These are phyloP conservation scores for Eucalyptus curtisii DNA, from an alignment of 345 rosid genomes.

Conservation along the genomic window DNA sequence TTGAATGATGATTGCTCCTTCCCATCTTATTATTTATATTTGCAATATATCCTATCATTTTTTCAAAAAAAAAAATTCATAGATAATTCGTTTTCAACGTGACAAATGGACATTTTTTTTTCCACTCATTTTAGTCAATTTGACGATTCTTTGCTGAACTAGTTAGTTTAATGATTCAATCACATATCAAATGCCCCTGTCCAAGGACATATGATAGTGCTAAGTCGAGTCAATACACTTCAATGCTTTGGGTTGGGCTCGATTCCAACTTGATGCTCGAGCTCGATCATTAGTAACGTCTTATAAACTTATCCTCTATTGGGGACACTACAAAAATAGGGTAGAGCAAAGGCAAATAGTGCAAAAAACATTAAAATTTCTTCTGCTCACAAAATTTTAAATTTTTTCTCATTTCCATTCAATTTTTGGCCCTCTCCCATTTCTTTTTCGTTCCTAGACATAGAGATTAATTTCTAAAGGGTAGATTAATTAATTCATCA, in stretches of 20 bases:
- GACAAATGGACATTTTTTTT: neutral
- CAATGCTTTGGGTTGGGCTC: neutral
- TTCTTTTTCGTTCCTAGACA: neutral
- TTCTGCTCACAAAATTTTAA: neutral
- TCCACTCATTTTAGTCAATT: neutral
- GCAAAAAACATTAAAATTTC: neutral
- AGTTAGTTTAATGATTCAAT: neutral
- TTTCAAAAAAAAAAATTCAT: accelerated
- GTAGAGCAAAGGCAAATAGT: neutral
- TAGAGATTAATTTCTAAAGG: neutral
- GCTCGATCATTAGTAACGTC: neutral
- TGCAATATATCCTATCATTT: neutral
- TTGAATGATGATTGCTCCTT: neutral
- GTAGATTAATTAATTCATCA: neutral
- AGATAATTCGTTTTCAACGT: neutral
- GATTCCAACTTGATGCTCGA: neutral
- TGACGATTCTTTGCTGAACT: neutral
- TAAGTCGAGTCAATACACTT: neutral
- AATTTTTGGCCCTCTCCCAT: neutral
- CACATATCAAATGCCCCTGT: neutral
- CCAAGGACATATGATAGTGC: neutral
- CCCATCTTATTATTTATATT: neutral
- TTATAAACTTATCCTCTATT: neutral
- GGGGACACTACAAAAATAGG: neutral
- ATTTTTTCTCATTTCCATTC: neutral